Evolutionary conservation across 2,329 filamentous ascomycete species (phyloP), one percentile per base, ranked within the genome.

Genomic region (Cladophialophora exuberans): DNA sequence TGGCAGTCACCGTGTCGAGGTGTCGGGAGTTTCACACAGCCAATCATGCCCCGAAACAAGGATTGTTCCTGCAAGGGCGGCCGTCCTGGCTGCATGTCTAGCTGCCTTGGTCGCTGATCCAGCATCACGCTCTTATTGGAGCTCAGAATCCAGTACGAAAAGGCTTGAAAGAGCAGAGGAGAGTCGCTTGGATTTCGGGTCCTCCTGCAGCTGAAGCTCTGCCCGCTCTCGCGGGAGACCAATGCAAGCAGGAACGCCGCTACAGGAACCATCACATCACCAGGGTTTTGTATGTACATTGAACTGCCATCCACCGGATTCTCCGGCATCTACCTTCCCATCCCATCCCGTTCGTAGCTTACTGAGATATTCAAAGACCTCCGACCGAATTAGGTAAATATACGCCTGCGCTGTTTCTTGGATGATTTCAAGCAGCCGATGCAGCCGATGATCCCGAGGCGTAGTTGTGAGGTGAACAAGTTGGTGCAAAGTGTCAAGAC

Each of bases 371-470:
- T n/a, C 55, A 58, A 57, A 31, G 26, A 51, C 41, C 54, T 52
- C 52, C 30, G 33, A 39, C 52, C 45, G 51, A 35, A 59, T 62
- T 57, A 55, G 46, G 35, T 57, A 43, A 52, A 54, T 52, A 36
- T 54, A 51, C 59, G 59, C 54, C 56, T 57, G 50, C 45, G 43
- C 59, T 50, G 50, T 50, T 28, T 57, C 54, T 51, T 48, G 59
- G 54, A 57, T 62, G 59, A 57, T 62, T n/a, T 59, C 56, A 62
- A 49, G 56, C 59, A 62, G 46, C 54, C 56, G 59, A 56, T 52
- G 44, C 28, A 49, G n/a, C n/a, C n/a, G n/a, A n/a, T n/a, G n/a
- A n/a, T 55, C 38, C 56, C 57, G 48, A 39, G 28, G 35, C 42
- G 52, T 44, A 23, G 48, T 43, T 26, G 51, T 42, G 41, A 26